These are phyloP conservation scores for Tetrahymena malaccensis DNA, from an alignment of 73 alveolate species.

Conservation along the genomic window DNA sequence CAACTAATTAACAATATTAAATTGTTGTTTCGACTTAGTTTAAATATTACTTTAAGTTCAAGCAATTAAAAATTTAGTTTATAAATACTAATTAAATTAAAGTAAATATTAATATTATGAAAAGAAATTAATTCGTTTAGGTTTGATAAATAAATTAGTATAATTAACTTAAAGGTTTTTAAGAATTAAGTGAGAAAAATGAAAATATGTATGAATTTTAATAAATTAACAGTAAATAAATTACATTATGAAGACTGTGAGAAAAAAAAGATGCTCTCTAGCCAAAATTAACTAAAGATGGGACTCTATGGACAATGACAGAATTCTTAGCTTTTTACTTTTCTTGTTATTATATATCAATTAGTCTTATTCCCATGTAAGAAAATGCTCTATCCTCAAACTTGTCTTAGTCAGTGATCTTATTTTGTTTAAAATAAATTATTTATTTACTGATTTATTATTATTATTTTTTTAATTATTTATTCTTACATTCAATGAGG, in stretches of 20 bases:
- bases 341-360: background rate
- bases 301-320: background rate
- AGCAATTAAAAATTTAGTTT: too few relatives aligned
- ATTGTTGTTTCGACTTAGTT: too few relatives aligned
- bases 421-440: background rate
- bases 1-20: too few relatives aligned
- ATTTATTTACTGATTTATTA: background rate
- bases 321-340: background rate
- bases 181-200: too few relatives aligned
- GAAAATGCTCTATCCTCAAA: background rate
- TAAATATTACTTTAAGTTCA: too few relatives aligned
- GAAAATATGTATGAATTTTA: too few relatives aligned
- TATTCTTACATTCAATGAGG: background rate
- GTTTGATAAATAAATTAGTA: too few relatives aligned
- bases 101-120: too few relatives aligned
- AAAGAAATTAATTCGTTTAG: too few relatives aligned
- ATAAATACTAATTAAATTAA: too few relatives aligned
- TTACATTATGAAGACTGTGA: background rate
- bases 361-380: background rate
- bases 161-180: too few relatives aligned
- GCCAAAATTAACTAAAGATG: background rate
- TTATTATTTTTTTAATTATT: background rate
- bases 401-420: background rate
- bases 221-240: too few relatives aligned
- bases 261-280: background rate